These are phyloP conservation scores for Pythium guiyangense DNA, from an alignment of 352 stramenopile genomes.

Conservation along the genomic window DNA sequence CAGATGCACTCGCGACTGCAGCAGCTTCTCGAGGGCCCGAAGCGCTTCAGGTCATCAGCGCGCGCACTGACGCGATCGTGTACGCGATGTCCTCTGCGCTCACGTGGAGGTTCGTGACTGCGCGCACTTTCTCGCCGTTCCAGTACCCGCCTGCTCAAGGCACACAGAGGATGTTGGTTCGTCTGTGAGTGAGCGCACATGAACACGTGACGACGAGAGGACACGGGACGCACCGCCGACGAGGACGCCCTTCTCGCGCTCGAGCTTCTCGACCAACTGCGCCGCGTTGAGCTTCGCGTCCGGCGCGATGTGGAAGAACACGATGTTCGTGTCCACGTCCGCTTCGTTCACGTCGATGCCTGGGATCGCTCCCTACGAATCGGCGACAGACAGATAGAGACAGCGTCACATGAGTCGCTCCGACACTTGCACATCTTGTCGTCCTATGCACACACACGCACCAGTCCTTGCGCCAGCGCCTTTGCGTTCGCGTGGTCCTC, in stretches of 20 bases:
- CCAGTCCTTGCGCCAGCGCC: constrained; percentile 56
- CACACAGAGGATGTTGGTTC: neutral
- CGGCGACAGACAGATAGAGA: neutral
- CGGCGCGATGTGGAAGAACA: constrained; percentile 64
- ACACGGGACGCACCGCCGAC: constrained; percentile 27
- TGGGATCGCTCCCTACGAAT: constrained; percentile 34
- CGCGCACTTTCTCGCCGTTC: constrained; percentile 54
- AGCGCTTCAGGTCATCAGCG: constrained; percentile 34
- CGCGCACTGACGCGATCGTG: constrained; percentile 43
- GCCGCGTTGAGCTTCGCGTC: constrained; percentile 57
- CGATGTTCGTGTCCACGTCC: constrained; percentile 87
- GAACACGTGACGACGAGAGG: no score
- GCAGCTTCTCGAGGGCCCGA: no score
- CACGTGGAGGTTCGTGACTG: constrained; percentile 76
- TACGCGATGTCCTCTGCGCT: constrained; percentile 60
- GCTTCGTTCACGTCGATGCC: constrained; percentile 57
- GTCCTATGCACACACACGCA: constrained; percentile 3
- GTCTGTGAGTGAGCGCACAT: neutral
- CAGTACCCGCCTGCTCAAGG: constrained; percentile 38
- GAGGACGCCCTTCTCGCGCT: constrained; percentile 64
- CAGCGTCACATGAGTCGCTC: neutral
- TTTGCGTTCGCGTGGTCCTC: constrained; percentile 84
- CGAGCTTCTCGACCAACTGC: constrained; percentile 52
- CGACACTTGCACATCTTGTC: neutral
- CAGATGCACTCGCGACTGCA: no score